Evolutionary conservation across 106 monocot genomes (phyloP), one percentile per base, ranked within the genome.

Genomic region (Acanthochlamys bracteata): DNA sequence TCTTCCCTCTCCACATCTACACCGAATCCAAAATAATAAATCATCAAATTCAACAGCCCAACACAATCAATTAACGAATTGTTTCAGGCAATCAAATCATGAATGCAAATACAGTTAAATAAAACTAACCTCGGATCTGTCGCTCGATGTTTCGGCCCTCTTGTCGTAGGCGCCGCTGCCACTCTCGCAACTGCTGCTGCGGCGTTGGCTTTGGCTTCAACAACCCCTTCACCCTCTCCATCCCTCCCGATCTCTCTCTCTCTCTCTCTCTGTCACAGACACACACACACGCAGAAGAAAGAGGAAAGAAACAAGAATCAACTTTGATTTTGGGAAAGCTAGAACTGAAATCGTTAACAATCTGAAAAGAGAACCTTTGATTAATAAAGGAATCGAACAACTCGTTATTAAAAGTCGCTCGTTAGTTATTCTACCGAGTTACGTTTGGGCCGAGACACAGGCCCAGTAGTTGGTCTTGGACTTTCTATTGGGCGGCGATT

Each of bases 151-250:
- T 74, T 67, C 91, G 91, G 73, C 74, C 64, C 69, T 98, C 96
- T 46, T 88, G 84, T 58, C 96, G 96, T 60, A 98, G 91, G 33
- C 88, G 87, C 45, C 96, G 80, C 74, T 98, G 96, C 96, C 91
- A 98, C 10, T 91, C 91, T 25, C 96, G 59, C 23, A 91, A 72
- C 75, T 88, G 91, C 75, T 98, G 76, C 72, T 84, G 82, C 42
- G 96, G 88, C 25, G 64, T 78, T 20, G 74, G 78, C 80, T 83
- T 88, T 51, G 90, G 90, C 78, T 85, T 88, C 69, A 98, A 27
- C 59, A 98, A 60, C 53, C 65, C 79, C 75, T 92, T 98, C 76
- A 98, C 73, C 78, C 57, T 73, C 60, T 98, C 91, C 96, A 98
- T 92, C 57, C 20, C 10, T 21, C 43, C 4, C 63, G 0, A 8